Evolutionary conservation across 2,329 filamentous ascomycete species (phyloP).

Genomic region (Verticillium longisporum): DNA sequence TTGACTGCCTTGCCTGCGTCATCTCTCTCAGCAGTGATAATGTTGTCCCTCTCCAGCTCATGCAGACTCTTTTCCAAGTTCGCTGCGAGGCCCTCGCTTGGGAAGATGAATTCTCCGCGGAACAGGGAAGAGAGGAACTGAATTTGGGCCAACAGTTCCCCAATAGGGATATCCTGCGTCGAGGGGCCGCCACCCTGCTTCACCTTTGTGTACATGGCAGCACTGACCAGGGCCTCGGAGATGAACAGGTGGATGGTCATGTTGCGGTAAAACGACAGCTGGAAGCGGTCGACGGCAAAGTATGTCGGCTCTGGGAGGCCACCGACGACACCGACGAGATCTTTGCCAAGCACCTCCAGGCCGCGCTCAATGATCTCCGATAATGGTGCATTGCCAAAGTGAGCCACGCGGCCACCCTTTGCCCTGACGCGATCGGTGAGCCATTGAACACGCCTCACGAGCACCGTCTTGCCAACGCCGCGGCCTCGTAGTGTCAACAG

Average conservation of each 20-base stretch:
- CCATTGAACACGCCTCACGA: slow-evolving; percentile 86
- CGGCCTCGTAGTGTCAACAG: slow-evolving; percentile 84
- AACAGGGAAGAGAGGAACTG: slow-evolving; percentile 89
- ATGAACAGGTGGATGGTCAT: slow-evolving; percentile 99
- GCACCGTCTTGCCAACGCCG: slow-evolving; percentile 80
- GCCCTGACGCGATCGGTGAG: slow-evolving; percentile 71
- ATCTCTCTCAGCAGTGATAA: slow-evolving; percentile 62
- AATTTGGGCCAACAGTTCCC: slow-evolving; percentile 70
- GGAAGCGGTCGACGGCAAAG: slow-evolving; percentile 92
- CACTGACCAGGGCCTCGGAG: slow-evolving; percentile 82
- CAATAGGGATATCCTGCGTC: slow-evolving; percentile 71
- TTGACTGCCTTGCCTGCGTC: slow-evolving; percentile 49
- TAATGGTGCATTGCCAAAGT: slow-evolving; percentile 78
- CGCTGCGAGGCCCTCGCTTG: slow-evolving; percentile 69
- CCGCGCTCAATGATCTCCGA: slow-evolving; percentile 81
- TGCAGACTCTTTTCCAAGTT: slow-evolving; percentile 77
- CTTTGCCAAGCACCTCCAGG: slow-evolving; percentile 83
- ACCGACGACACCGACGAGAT: slow-evolving; percentile 73
- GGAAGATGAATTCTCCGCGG: slow-evolving; percentile 94
- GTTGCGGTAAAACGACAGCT: slow-evolving; percentile 96
- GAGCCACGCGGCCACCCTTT: slow-evolving; percentile 87
- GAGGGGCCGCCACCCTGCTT: slow-evolving; percentile 84
- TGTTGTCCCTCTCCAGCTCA: slow-evolving; percentile 69
- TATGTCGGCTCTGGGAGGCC: slow-evolving; percentile 86
- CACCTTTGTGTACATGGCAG: slow-evolving; percentile 81